Base-by-base conservation (phyloP, 2,329 filamentous ascomycete species). In the Xylaria arbuscula region DNA sequence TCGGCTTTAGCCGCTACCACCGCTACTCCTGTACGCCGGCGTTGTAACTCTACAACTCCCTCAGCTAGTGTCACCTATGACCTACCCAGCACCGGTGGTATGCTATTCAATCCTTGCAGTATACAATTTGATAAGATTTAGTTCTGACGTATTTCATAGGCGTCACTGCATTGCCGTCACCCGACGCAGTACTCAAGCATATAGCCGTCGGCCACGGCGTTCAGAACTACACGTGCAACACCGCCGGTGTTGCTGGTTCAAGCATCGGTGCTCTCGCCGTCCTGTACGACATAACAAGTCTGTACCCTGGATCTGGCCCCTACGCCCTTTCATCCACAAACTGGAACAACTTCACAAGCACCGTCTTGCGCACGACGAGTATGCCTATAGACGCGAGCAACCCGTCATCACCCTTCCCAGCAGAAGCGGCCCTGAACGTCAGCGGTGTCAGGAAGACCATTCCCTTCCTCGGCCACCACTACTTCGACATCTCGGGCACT, bases 161-260 rank as follows among this genome's bases (percentile, higher is more conserved):
- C 24, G 82, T 77, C 45, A 75, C 73, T 28, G 81, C 87, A 60
- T 84, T 89, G 3, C 84, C 83, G 2, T 82, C 83, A 2, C 69
- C 79, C 10, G 75, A 75, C 69, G 73, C 81, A 51, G 76, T 77
- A 5, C 80, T 89, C 45, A 84, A 86, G 76, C 80, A 85, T 80
- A 86, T 92, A 70, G 84, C 83, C 64, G 80, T 92, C 50, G 89
- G 89, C 72, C 85, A 89, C 73, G 89, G 89, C 66, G 86, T 89
- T 74, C 89, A 92, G 75, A 92, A 92, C 84, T 92, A 92, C 82
- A 89, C 87, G 45, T 92, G 89, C 79, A 76, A 74, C 36, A 64
- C 74, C 13, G 70, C 75, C 17, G 77, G 79, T 10, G 78, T 76
- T 2, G 72, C 74, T 0, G 80, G 83, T 36, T 73, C 74, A 6